Evolutionary conservation across 208 protist genomes (phyloP).

Genomic region (Strigomonas oncopelti): DNA sequence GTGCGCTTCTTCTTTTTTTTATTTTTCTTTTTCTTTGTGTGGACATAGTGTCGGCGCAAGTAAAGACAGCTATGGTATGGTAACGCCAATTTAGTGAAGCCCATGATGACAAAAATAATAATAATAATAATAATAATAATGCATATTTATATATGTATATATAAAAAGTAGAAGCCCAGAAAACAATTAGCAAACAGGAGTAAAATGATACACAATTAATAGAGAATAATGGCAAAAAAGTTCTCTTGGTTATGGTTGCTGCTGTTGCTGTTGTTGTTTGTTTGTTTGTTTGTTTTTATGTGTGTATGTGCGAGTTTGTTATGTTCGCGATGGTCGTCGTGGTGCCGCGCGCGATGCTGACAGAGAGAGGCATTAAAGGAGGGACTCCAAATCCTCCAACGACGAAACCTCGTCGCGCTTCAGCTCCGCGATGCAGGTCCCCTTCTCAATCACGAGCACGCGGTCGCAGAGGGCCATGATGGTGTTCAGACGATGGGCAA

Average conservation of each 20-base stretch:
- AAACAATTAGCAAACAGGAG: slow-evolving; percentile 10
- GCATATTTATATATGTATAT: too few relatives aligned
- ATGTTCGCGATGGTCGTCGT: neutral
- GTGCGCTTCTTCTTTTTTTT: too few relatives aligned
- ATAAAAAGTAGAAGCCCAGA: neutral
- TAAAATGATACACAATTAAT: neutral
- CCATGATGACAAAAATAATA: too few relatives aligned
- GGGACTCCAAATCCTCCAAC: slow-evolving; percentile 51
- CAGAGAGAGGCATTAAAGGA: slow-evolving; percentile 20
- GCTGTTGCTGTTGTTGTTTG: neutral
- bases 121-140: too few relatives aligned
- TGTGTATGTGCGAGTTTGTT: neutral
- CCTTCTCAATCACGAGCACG: slow-evolving; percentile 81
- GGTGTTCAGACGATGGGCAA: slow-evolving; percentile 96
- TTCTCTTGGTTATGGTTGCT: neutral
- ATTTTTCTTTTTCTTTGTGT: too few relatives aligned
- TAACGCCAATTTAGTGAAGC: too few relatives aligned
- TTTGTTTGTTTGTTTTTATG: neutral
- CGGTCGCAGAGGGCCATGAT: slow-evolving; percentile 89
- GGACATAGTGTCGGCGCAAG: neutral
- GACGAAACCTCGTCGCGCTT: slow-evolving; percentile 38
- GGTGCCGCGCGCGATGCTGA: neutral
- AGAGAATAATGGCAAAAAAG: neutral
- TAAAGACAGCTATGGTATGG: too few relatives aligned
- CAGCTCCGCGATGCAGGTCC: slow-evolving; percentile 40